Percentiles rank a stretch among this genome's conserved stretches.
Conservation (phyloP, 2,329 filamentous ascomycete genomes). For the Fusarium lateritium region DNA sequence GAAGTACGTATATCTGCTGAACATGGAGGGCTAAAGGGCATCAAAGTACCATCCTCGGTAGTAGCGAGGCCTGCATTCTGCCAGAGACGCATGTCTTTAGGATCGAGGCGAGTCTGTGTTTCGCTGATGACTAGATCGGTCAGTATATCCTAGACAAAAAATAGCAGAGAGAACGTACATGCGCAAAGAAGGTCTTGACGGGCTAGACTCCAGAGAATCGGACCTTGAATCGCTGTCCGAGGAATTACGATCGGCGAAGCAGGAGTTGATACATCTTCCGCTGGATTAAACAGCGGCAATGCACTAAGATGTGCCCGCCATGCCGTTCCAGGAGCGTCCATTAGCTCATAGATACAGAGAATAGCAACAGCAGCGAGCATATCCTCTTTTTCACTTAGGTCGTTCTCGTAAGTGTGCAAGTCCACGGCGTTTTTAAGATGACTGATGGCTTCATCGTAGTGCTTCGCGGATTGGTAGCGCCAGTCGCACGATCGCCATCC, state of each 20-base stretch:
- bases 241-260: constrained; percentile 37
- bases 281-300: constrained; percentile 72
- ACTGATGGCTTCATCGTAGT: constrained; percentile 43
- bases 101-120: constrained; percentile 60
- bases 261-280: constrained; percentile 44
- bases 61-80: constrained; percentile 72
- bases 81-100: constrained; percentile 74
- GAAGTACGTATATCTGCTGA: constrained; percentile 59
- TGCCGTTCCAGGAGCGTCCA: constrained; percentile 74
- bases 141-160: neutral
- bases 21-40: constrained; percentile 53
- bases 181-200: constrained; percentile 43
- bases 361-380: constrained; percentile 76
- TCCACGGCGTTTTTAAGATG: constrained; percentile 37
- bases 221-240: constrained; percentile 38
- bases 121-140: constrained; percentile 38
- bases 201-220: constrained; percentile 46
- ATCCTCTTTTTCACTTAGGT: constrained; percentile 52
- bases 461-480: constrained; percentile 41
- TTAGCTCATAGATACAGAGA: constrained; percentile 76
- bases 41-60: constrained; percentile 45
- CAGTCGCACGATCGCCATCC: constrained; percentile 29
- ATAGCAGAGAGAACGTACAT: neutral
- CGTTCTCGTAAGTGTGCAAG: constrained; percentile 58
- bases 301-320: constrained; percentile 77